These are phyloP conservation scores for Priceomyces melissophilus DNA, from an alignment of 805 yeast genomes.

Conservation along the genomic window DNA sequence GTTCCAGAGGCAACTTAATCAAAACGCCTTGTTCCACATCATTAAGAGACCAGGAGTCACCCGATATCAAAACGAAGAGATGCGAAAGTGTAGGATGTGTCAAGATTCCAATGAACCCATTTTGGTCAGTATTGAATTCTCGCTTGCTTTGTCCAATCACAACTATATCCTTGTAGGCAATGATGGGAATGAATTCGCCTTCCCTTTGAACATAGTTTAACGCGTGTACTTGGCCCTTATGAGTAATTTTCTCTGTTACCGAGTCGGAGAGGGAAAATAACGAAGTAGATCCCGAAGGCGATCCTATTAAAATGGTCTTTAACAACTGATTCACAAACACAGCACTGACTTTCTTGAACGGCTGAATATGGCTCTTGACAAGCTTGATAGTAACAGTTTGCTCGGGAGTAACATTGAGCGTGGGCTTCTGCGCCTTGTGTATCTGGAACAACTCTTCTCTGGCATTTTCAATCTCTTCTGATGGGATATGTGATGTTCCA, in stretches of 20 bases:
- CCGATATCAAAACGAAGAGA: slow-evolving; percentile 25
- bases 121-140: slow-evolving; percentile 4
- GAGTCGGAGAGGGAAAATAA: slow-evolving; percentile 7
- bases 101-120: slow-evolving; percentile 17
- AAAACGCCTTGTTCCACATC: slow-evolving; percentile 7
- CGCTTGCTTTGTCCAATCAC: slow-evolving; percentile 10
- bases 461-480: slow-evolving; percentile 22
- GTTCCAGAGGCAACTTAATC: slow-evolving; percentile 7
- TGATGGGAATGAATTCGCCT: slow-evolving; percentile 14
- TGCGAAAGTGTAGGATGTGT: slow-evolving; percentile 31
- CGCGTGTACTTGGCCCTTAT: slow-evolving; percentile 14
- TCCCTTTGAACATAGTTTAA: slow-evolving; percentile 10
- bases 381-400: slow-evolving; percentile 10
- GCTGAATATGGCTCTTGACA: slow-evolving; percentile 6
- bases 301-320: slow-evolving; percentile 8
- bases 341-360: slow-evolving; percentile 10
- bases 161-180: slow-evolving; percentile 17
- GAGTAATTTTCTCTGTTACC: slow-evolving; percentile 9
- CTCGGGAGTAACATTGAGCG: slow-evolving; percentile 15
- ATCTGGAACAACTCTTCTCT: slow-evolving; percentile 30
- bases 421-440: slow-evolving; percentile 33
- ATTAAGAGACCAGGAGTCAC: slow-evolving; percentile 18
- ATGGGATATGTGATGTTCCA: slow-evolving; percentile 12
- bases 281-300: slow-evolving; percentile 13
- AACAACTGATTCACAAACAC: slow-evolving; percentile 4